Conservation (phyloP, 306 rosid genomes). For the Trichosanthes truncata region DNA sequence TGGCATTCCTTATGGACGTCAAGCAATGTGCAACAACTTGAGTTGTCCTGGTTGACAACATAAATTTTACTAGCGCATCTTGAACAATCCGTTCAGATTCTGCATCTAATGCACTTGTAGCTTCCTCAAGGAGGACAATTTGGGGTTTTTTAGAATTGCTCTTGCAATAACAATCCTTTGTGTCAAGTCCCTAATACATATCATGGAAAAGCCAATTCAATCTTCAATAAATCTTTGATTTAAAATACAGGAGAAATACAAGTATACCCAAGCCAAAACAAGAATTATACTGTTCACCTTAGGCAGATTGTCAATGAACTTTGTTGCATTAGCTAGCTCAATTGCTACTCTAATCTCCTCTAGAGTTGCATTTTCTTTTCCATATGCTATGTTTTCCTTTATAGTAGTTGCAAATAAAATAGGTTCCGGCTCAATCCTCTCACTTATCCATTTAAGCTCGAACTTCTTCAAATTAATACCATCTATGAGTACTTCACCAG, state of each 20-base stretch:
- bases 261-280: background rate
- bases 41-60: conserved; percentile 54
- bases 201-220: background rate
- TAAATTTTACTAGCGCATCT: conserved; percentile 52
- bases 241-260: background rate
- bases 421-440: conserved; percentile 72
- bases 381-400: conserved; percentile 63
- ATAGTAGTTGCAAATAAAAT: conserved; percentile 50
- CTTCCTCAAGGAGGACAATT: conserved; percentile 84
- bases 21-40: conserved; percentile 81
- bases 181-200: conserved; percentile 53
- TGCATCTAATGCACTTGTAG: conserved; percentile 78
- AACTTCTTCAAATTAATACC: conserved; percentile 48
- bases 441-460: conserved; percentile 56
- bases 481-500: conserved; percentile 67
- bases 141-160: conserved; percentile 72
- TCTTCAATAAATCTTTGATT: background rate
- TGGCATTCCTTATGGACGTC: conserved; percentile 69
- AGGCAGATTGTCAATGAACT: conserved; percentile 62
- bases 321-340: conserved; percentile 72
- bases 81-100: conserved; percentile 87
- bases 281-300: conserved; percentile 16
- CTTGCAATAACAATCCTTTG: conserved; percentile 83
- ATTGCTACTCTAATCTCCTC: conserved; percentile 48
- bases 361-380: conserved; percentile 62